Evolutionary conservation across 2,329 filamentous ascomycete genomes (phyloP).

Genomic region (Taxawa tesnikishii): DNA sequence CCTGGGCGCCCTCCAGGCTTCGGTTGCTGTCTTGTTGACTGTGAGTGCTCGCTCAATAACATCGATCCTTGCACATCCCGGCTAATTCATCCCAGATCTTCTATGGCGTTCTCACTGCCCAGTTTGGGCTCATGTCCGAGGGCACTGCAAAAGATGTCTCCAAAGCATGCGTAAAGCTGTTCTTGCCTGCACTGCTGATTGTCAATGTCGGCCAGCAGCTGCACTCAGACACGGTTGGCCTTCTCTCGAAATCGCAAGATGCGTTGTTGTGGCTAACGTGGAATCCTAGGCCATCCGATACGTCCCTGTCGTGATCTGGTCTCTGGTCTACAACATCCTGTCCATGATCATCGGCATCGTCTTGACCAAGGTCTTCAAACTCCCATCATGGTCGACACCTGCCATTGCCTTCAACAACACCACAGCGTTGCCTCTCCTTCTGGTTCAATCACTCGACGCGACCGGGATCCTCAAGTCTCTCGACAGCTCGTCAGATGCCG

Average conservation of each 20-base stretch:
- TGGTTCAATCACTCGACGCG: slow-evolving; percentile 39
- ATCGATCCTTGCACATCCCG: no score
- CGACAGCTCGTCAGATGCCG: slow-evolving; percentile 32
- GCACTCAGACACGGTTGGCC: slow-evolving; percentile 34
- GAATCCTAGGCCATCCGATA: slow-evolving; percentile 9
- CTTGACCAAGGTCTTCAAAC: slow-evolving; percentile 31
- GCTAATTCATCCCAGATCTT: no score
- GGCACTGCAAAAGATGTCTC: slow-evolving; percentile 40
- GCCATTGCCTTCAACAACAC: slow-evolving; percentile 47
- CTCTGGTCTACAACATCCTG: slow-evolving; percentile 35
- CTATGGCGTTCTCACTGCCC: slow-evolving; percentile 38
- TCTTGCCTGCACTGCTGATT: slow-evolving; percentile 41
- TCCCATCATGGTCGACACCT: slow-evolving; percentile 42
- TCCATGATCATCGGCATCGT: slow-evolving; percentile 36
- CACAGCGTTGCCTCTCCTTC: slow-evolving; percentile 39
- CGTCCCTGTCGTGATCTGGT: slow-evolving; percentile 31
- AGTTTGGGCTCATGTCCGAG: slow-evolving; percentile 36
- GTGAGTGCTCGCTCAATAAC: no score
- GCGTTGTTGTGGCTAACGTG: no score
- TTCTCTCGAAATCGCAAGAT: no score
- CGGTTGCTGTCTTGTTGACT: slow-evolving; percentile 41
- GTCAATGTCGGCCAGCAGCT: slow-evolving; percentile 41
- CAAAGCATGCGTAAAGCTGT: slow-evolving; percentile 38
- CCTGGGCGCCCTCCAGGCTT: slow-evolving; percentile 42
- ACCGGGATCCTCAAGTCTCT: slow-evolving; percentile 43